A percentile compares a stretch with the other conserved stretches of the same genome.
These are phyloP conservation scores for Fusarium humuli DNA, from an alignment of 2,329 filamentous ascomycete genomes.

Conservation along the genomic window DNA sequence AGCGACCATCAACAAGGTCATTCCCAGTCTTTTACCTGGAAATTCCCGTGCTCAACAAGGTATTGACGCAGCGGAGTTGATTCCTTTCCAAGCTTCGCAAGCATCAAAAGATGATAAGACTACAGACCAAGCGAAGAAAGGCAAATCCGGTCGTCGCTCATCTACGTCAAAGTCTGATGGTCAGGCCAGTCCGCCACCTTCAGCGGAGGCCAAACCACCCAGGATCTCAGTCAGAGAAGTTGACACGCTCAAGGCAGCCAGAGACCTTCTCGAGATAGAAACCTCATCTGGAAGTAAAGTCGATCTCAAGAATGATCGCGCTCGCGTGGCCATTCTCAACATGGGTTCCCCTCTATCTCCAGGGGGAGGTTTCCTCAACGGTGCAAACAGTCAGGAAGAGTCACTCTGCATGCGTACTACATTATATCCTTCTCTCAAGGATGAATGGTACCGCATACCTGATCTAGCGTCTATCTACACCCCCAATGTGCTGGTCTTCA, in stretches of 20 bases:
- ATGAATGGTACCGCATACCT: conserved; percentile 70
- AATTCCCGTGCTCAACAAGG: conserved; percentile 67
- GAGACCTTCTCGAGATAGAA: conserved; percentile 21
- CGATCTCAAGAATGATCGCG: conserved; percentile 24
- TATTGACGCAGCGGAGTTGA: conserved; percentile 62
- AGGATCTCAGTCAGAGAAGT: conserved; percentile 59
- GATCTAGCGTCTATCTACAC: conserved; percentile 68
- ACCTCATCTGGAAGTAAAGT: background rate
- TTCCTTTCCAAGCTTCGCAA: background rate
- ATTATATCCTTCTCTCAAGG: conserved; percentile 66
- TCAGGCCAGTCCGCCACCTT: background rate
- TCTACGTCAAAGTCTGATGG: background rate
- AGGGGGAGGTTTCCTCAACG: conserved; percentile 70
- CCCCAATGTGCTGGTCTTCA: conserved; percentile 69
- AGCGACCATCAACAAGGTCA: conserved; percentile 68
- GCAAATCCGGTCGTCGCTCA: conserved; percentile 44
- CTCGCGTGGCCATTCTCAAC: conserved; percentile 66
- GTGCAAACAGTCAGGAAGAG: conserved; percentile 71
- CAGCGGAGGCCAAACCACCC: conserved; percentile 26
- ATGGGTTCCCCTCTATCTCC: conserved; percentile 72
- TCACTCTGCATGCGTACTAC: conserved; percentile 71
- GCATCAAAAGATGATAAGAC: background rate
- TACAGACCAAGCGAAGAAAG: conserved; percentile 1
- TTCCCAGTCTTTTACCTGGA: conserved; percentile 65
- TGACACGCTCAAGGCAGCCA: conserved; percentile 67